Evolutionary conservation across 2,329 filamentous ascomycete genomes (phyloP).

Genomic region (Aspergillus luchuensis): DNA sequence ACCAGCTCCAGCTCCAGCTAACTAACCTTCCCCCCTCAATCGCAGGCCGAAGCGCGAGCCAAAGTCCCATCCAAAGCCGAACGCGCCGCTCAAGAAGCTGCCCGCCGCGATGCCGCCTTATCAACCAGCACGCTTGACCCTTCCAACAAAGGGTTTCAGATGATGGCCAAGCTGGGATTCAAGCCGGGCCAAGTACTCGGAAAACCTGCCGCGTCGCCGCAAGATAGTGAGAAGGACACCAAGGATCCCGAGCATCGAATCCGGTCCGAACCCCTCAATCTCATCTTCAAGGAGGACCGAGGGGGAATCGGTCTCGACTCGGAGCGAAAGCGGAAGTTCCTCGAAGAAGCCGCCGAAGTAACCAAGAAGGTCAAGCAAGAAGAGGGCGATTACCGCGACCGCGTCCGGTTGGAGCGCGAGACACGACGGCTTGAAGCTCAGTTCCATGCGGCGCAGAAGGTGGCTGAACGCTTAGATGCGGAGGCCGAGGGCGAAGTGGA

Average conservation of each 20-base stretch:
- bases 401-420: constrained; percentile 71
- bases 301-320: constrained; percentile 82
- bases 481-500: constrained; percentile 43
- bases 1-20: constrained; percentile 37
- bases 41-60: constrained; percentile 66
- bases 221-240: constrained; percentile 5
- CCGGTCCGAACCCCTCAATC: constrained; percentile 71
- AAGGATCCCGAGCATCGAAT: constrained; percentile 30
- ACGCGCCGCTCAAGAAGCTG: constrained; percentile 71
- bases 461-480: constrained; percentile 74
- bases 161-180: constrained; percentile 98
- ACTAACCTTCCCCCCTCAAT: constrained; percentile 11
- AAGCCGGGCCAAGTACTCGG: constrained; percentile 74
- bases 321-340: constrained; percentile 76
- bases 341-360: constrained; percentile 61
- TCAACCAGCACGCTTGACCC: constrained; percentile 71
- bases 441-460: constrained; percentile 76
- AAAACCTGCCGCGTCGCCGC: constrained; percentile 50
- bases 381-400: constrained; percentile 71
- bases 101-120: constrained; percentile 73
- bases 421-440: constrained; percentile 67
- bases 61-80: constrained; percentile 76
- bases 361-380: constrained; percentile 65
- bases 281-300: constrained; percentile 75
- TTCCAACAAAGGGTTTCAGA: constrained; percentile 82